phyloP scores from a whole-genome alignment of 192 early-diverging fungal genomes.

The Pecoramyces ruminantium region DNA sequence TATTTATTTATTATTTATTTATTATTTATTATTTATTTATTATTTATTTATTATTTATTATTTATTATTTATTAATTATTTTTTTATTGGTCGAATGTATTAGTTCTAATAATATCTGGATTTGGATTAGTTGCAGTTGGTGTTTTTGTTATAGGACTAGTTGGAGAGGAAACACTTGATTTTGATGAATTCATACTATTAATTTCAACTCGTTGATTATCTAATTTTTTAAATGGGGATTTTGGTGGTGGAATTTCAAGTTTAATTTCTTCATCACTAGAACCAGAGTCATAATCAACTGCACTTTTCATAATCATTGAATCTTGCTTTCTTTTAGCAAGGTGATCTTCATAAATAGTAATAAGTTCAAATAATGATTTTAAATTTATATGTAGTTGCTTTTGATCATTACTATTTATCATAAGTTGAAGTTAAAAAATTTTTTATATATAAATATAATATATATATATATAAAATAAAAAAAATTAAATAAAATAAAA shows the following conservation, averaged over 20 bases:
- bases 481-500: no score
- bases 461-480: no score
- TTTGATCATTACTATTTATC: not conserved
- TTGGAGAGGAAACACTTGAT: not conserved
- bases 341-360: not conserved
- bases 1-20: no score
- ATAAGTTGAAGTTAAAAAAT: no score
- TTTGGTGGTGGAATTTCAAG: not conserved
- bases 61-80: no score
- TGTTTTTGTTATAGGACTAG: not conserved
- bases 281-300: not conserved
- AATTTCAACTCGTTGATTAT: not conserved
- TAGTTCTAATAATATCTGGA: no score
- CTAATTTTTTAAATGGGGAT: not conserved
- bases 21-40: no score
- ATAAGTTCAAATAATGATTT: not conserved
- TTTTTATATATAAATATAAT: no score
- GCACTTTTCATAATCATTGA: not conserved
- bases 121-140: no score
- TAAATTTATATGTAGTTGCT: not conserved
- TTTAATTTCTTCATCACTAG: not conserved
- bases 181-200: not conserved
- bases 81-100: no score
- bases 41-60: no score
- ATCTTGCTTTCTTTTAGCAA: not conserved